phyloP scores from a whole-genome alignment of 2,329 filamentous ascomycete genomes.

The Gaeumannomyces sp. region DNA sequence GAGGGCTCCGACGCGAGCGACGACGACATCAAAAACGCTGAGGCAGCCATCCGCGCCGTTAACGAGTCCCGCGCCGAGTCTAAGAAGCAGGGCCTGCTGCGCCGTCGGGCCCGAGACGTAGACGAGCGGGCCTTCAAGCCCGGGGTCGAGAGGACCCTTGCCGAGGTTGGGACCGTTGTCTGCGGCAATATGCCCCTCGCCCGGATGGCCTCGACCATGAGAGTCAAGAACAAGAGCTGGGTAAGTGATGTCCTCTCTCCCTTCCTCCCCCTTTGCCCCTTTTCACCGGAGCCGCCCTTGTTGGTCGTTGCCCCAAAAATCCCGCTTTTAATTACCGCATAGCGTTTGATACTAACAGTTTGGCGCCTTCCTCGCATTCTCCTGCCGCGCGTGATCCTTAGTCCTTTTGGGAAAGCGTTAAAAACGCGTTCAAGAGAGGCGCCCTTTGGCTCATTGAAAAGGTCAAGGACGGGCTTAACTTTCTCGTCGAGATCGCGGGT shows the following conservation, averaged over 20 bases:
- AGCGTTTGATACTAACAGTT: background rate
- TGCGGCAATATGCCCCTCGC: conserved; percentile 1
- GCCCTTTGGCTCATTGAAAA: background rate
- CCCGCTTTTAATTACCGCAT: no score
- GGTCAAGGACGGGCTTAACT: background rate
- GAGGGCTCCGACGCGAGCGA: background rate
- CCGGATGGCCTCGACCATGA: background rate
- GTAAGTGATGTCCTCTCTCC: background rate
- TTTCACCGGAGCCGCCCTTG: background rate
- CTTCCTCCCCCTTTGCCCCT: background rate
- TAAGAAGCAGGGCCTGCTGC: background rate
- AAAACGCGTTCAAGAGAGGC: background rate
- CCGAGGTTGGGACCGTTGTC: background rate
- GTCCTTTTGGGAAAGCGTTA: background rate
- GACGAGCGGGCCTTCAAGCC: background rate
- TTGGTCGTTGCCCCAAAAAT: no score
- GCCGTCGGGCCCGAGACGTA: background rate
- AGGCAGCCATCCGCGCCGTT: background rate
- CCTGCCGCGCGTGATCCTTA: background rate
- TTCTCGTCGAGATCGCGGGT: conserved; percentile 3
- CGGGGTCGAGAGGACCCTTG: background rate
- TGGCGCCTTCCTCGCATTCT: no score
- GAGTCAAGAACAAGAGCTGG: conserved; percentile 2
- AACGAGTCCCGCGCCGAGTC: background rate
- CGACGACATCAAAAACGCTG: background rate